Evolutionary conservation across 176 grass and related monocot genomes (phyloP).

Genomic region (Aegilops tauschii): DNA sequence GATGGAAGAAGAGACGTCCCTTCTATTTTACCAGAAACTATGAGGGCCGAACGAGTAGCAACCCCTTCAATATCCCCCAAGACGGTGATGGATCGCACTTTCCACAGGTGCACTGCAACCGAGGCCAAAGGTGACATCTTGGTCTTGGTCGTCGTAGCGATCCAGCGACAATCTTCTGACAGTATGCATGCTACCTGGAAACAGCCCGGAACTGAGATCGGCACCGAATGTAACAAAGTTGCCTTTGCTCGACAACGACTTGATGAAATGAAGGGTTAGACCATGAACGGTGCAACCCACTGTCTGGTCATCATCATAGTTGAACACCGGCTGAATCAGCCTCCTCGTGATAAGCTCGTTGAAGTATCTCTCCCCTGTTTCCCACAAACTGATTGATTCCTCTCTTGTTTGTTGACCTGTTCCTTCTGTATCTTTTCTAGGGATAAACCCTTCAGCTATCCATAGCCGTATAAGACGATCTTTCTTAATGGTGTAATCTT

Average conservation of each 20-base stretch:
- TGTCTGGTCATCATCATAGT: neutral
- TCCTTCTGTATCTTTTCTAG: neutral
- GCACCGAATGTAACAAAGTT: neutral
- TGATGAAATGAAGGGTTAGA: neutral
- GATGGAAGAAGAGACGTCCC: neutral
- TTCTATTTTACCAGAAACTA: neutral
- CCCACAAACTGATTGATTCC: neutral
- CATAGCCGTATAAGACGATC: neutral
- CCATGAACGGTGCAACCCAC: neutral
- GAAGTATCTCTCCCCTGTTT: neutral
- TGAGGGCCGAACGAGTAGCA: neutral
- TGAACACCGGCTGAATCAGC: neutral
- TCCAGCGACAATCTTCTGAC: too few relatives aligned
- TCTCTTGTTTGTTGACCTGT: too few relatives aligned
- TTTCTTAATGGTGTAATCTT: neutral
- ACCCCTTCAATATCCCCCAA: neutral
- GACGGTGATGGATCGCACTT: neutral
- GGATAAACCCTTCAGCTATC: slow-evolving; percentile 7
- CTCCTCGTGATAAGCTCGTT: neutral
- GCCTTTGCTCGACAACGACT: neutral
- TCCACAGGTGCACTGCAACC: neutral
- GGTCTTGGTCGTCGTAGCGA: neutral
- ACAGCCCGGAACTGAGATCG: neutral
- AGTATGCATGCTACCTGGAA: neutral
- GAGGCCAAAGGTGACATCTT: neutral